A percentile compares a stretch with the other conserved stretches of the same genome.
These are phyloP conservation scores for Epichloe baconii DNA, from an alignment of 2,329 filamentous ascomycete genomes.

Conservation along the genomic window DNA sequence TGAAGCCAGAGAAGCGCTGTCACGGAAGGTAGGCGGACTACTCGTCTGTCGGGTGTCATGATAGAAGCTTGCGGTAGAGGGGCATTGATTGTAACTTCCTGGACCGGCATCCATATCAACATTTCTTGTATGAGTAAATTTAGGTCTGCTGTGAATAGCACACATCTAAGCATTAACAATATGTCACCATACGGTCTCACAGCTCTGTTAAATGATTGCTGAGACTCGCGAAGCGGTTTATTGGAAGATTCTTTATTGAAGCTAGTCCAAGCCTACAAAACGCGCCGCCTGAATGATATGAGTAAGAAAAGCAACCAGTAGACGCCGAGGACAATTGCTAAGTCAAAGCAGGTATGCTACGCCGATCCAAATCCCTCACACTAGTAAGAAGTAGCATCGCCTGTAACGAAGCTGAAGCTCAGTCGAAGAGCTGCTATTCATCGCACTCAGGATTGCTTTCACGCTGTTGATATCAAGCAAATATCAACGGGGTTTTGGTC, in stretches of 20 bases:
- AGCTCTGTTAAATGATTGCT: not conserved
- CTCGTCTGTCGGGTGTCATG: slow-evolving; percentile 57
- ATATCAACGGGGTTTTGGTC: not conserved
- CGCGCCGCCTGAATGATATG: not conserved
- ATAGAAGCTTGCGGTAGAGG: slow-evolving; percentile 4
- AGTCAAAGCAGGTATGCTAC: not conserved
- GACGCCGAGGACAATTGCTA: not conserved
- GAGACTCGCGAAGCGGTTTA: not conserved
- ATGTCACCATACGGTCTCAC: not conserved
- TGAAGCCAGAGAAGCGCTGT: slow-evolving; percentile 71
- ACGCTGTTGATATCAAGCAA: not conserved
- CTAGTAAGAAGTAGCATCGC: no score
- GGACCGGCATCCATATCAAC: no score
- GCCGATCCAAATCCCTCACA: no score
- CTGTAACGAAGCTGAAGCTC: no score
- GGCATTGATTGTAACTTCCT: no score
- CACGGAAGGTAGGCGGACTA: slow-evolving; percentile 68
- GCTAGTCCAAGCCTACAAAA: not conserved
- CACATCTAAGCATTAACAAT: not conserved
- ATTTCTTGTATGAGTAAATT: no score
- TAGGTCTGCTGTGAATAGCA: not conserved
- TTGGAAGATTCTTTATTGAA: not conserved
- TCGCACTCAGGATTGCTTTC: no score
- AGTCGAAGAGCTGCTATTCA: no score
- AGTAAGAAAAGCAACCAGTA: not conserved